A percentile compares a stretch with the other conserved stretches of the same genome.
phyloP scores from a whole-genome alignment of 2,329 filamentous ascomycete genomes.

The Arthroderma sp. region DNA sequence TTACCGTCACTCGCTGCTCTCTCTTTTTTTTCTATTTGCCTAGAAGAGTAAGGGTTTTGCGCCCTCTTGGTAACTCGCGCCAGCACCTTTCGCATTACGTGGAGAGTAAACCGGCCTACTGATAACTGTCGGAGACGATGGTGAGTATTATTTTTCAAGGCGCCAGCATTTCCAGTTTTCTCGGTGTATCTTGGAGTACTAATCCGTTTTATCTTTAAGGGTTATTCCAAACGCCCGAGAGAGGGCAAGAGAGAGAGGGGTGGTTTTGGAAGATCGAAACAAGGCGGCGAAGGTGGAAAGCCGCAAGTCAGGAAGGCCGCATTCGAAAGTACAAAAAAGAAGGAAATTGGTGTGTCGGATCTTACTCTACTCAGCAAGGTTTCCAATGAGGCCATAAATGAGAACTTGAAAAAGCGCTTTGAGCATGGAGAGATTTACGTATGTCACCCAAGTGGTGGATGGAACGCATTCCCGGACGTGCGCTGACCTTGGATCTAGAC shows the following conservation, averaged over 20 bases:
- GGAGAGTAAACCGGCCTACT: no score
- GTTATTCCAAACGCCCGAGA: constrained; percentile 31
- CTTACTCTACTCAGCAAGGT: constrained; percentile 96
- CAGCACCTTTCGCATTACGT: no score
- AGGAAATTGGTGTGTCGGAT: constrained; percentile 96
- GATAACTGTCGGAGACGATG: no score
- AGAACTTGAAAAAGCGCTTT: constrained; percentile 96
- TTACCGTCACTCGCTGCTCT: no score
- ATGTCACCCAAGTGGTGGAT: constrained; percentile 18
- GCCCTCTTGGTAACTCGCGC: no score
- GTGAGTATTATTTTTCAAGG: no score
- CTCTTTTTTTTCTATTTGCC: no score
- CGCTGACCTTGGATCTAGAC: constrained; percentile 40
- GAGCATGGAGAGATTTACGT: constrained; percentile 94
- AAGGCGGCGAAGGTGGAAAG: constrained; percentile 35
- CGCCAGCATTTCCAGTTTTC: no score
- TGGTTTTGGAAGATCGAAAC: constrained; percentile 30
- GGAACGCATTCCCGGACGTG: not conserved
- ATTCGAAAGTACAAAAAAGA: constrained; percentile 95
- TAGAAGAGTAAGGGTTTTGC: no score
- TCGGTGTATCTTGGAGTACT: not conserved
- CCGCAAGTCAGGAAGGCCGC: constrained; percentile 85
- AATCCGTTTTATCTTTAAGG: constrained; percentile 15
- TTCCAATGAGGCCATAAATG: constrained; percentile 98
- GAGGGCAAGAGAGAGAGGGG: constrained; percentile 28